Evolutionary conservation across 192 early-diverging fungal genomes (phyloP).

Genomic region (Gaertneriomyces semiglobifer): DNA sequence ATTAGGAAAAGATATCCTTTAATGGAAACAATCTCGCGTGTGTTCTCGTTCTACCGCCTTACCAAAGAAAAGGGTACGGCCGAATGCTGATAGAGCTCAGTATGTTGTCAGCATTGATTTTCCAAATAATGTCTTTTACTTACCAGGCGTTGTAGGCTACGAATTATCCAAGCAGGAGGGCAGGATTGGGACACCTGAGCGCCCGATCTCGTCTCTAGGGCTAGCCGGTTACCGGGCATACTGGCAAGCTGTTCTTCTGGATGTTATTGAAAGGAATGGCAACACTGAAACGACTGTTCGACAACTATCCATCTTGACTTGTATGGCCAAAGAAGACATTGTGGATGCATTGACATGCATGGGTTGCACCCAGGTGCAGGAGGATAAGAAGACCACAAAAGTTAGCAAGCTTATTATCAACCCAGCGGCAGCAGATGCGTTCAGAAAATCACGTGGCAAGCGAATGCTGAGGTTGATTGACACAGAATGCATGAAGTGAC

Average conservation of each 20-base stretch:
- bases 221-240: conserved; percentile 74
- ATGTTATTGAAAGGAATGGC: conserved; percentile 31
- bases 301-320: conserved; percentile 62
- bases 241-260: conserved; percentile 73
- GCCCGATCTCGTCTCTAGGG: conserved; percentile 83
- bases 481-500: too few species aligned
- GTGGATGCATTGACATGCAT: too few species aligned
- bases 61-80: conserved; percentile 81
- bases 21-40: conserved; percentile 88
- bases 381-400: too few species aligned
- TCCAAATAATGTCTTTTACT: neutral
- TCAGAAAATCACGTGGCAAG: too few species aligned
- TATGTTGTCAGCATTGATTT: conserved; percentile 39
- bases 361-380: too few species aligned
- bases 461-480: too few species aligned
- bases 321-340: conserved; percentile 79
- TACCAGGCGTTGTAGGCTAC: conserved; percentile 54
- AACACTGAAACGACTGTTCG: conserved; percentile 36
- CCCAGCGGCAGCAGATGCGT: too few species aligned
- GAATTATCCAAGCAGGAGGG: conserved; percentile 68
- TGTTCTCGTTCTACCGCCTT: conserved; percentile 83
- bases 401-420: too few species aligned
- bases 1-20: conserved; percentile 76
- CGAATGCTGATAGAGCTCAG: conserved; percentile 88
- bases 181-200: conserved; percentile 79